Percentiles rank a stretch among this genome's conserved stretches.
These are phyloP conservation scores for Mortierella alpina DNA, from an alignment of 192 early-diverging fungal genomes.

Conservation along the genomic window DNA sequence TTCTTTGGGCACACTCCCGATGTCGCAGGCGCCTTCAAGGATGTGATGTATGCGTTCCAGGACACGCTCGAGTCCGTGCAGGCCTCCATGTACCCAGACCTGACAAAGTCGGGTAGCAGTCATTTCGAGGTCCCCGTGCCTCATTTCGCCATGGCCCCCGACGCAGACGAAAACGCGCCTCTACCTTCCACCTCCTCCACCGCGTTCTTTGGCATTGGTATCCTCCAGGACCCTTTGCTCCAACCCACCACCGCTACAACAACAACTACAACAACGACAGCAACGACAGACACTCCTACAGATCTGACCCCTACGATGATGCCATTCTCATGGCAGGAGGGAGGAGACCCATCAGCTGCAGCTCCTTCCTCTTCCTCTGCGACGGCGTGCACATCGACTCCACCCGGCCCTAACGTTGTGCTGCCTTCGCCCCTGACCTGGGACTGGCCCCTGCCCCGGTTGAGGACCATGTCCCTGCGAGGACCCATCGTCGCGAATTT, in stretches of 20 bases:
- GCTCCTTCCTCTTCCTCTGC: not conserved
- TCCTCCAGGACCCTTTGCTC: conserved; percentile 3
- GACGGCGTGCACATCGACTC: not conserved
- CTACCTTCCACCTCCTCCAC: not conserved
- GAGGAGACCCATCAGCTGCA: not conserved
- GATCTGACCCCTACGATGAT: not conserved
- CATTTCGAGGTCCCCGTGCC: conserved; percentile 17
- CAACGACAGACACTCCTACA: not conserved
- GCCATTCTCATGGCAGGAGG: not conserved
- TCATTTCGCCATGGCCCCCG: conserved; percentile 5
- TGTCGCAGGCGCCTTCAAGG: conserved; percentile 30
- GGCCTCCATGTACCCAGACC: conserved; percentile 38
- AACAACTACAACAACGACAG: not conserved
- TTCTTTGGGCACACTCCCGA: conserved; percentile 38
- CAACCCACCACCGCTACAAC: not conserved
- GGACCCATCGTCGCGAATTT: conserved; percentile 31
- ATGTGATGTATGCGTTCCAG: conserved; percentile 34
- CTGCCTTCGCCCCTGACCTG: conserved; percentile 12
- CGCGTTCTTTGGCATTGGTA: conserved; percentile 7
- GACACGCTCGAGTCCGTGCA: conserved; percentile 34
- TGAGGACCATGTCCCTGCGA: conserved; percentile 28
- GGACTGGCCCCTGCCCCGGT: conserved; percentile 25
- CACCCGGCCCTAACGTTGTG: not conserved
- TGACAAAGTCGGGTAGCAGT: conserved; percentile 8
- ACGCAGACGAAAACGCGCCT: not conserved